Base-by-base conservation (phyloP, 371 early-diverging fungal species). In the Furculomyces boomerangus region DNA sequence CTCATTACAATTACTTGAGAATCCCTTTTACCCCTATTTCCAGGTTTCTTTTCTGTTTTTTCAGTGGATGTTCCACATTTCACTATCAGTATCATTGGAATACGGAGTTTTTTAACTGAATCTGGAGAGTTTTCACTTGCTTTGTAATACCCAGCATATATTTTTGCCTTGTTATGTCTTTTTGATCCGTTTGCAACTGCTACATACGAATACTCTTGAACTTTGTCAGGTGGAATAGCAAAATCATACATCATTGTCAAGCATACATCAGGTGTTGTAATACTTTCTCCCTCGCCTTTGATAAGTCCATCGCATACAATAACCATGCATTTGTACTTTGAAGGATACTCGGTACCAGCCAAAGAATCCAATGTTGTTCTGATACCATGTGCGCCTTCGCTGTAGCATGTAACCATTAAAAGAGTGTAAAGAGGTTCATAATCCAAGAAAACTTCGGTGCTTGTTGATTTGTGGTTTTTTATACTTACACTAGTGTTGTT, bases 11-110 rank as follows among this genome's bases (percentile, higher is more conserved):
- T 86, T 70, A 99, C 81, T 74, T 99, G 99, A 31, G 95, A 93
- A 74, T 99, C 99, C 60, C 99, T 86, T 74, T 99, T 99, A 60
- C 99, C 99, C 45, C 99, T 75, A 68, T 99, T 99, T 18, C 94
- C 96, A 25, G 90, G 81, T 61, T 83, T 84, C 40, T 76, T 72
- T 50, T 78, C 74, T 10, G 3, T 51, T 51, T 7, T 20, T 61
- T 87, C 87, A 27, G 74, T 76, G 0, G 81, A 78, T 26, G 77
- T 80, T 55, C 98, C 98, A 45, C 80, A 80, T 75, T 98, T 98
- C 65, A 84, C 90, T 3, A 98, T 75, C 0, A 96, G 88, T 56
- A 98, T 74, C 59, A 87, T 93, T 0, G 96, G 94, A 1, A 92
- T 84, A 32, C 83, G 76, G 49, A 84, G 86, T 3, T 86, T 92